Evolutionary conservation across 768 basidiomycete genomes (phyloP).

Genomic region (Russula olivacea): DNA sequence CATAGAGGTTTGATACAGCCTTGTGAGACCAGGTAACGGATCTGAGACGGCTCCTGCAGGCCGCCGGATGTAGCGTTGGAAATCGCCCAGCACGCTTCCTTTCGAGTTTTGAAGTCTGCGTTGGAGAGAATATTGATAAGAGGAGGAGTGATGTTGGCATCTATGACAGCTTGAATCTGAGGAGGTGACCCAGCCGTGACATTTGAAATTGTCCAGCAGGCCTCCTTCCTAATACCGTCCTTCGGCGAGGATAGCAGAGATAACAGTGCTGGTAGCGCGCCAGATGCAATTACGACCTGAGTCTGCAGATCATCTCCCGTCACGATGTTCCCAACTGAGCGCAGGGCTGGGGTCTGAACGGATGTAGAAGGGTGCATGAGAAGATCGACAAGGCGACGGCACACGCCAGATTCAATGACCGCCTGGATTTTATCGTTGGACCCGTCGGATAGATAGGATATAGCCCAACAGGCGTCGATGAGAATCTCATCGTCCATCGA

Average conservation of each 20-base stretch:
- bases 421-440: conserved; percentile 99
- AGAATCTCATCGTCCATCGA: conserved; percentile 98
- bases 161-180: conserved; percentile 96
- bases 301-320: conserved; percentile 99
- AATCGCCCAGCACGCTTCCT: conserved; percentile 99
- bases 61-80: conserved; percentile 99
- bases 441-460: conserved; percentile 98
- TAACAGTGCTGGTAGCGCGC: conserved; percentile 91
- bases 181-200: conserved; percentile 94
- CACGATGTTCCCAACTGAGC: conserved; percentile 98
- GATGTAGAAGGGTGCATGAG: conserved; percentile 93
- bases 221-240: conserved; percentile 98
- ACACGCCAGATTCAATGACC: conserved; percentile 97
- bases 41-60: conserved; percentile 92
- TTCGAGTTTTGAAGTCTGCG: conserved; percentile 98
- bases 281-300: conserved; percentile 97
- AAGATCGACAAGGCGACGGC: conserved; percentile 93
- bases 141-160: conserved; percentile 96
- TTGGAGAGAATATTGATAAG: conserved; percentile 97
- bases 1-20: conserved; percentile 99
- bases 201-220: conserved; percentile 99
- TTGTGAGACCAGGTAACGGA: conserved; percentile 95
- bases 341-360: conserved; percentile 96
- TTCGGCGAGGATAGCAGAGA: conserved; percentile 92
- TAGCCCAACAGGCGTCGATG: conserved; percentile 99